phyloP scores from a whole-genome alignment of 2,329 filamentous ascomycete species.

The Xylaria sp. region DNA sequence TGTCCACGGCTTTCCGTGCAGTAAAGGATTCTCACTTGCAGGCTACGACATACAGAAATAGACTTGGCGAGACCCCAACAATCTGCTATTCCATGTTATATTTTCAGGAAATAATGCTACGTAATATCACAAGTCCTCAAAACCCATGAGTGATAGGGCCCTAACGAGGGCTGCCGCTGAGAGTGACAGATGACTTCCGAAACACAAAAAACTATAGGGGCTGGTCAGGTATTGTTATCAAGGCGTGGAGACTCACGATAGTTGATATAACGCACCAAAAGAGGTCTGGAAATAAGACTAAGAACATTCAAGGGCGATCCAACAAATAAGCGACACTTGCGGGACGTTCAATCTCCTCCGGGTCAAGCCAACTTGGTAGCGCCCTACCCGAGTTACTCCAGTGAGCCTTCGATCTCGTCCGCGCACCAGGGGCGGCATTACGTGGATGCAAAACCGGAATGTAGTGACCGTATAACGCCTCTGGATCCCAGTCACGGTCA shows the following conservation, averaged over 20 bases:
- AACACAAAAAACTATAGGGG: not conserved
- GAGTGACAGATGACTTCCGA: not conserved
- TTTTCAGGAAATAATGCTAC: not conserved
- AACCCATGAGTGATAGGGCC: not conserved
- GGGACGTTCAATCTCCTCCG: conserved; percentile 25
- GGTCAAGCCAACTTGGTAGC: conserved; percentile 18
- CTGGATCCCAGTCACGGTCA: not conserved
- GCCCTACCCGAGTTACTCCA: conserved; percentile 6
- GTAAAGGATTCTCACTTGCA: too few relatives aligned
- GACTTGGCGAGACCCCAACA: not conserved
- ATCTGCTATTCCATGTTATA: too few relatives aligned
- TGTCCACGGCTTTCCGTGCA: not conserved
- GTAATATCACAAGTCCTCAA: not conserved
- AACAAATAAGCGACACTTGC: conserved; percentile 23
- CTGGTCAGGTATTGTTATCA: not conserved
- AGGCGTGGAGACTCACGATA: too few relatives aligned
- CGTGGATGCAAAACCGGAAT: not conserved
- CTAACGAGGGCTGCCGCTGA: not conserved
- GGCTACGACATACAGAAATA: not conserved
- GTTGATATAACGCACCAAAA: not conserved
- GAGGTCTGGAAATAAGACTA: not conserved
- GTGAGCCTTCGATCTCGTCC: not conserved
- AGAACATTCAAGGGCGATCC: conserved; percentile 12
- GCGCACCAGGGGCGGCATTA: not conserved
- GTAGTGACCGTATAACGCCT: not conserved